Evolutionary conservation across 2,329 filamentous ascomycete species (phyloP), one percentile per base, ranked within the genome.

Genomic region (Gyromitra esculenta): DNA sequence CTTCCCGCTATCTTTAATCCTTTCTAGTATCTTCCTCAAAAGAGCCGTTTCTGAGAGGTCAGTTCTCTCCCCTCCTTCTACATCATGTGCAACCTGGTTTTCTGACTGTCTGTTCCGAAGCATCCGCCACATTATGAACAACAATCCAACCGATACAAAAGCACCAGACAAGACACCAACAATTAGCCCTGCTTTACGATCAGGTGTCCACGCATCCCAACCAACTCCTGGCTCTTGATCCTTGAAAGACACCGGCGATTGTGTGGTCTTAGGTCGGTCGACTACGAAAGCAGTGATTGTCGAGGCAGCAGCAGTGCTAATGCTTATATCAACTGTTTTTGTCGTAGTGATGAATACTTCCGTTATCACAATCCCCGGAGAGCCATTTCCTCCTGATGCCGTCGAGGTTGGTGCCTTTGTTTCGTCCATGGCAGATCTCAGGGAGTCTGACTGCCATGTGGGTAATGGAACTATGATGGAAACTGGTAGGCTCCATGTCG

Each of bases 181-280:
- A 13, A 63, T n/a, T 35, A 63, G n/a, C 11, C 66, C 57, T 2
- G 21, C 65, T 45, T 15, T 74, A 63, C 41, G 43, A 3, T 21
- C 45, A 11, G 56, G 54, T 1, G 72, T 62, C 72, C 65, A 74
- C 15, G 35, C n/a, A 25, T 57, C 3, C 68, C 68, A 56, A n/a
- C 31, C 62, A 31, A 7, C 41, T 39, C 9, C 57, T 25, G 35
- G 37, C 52, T 31, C 11, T n/a, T 2, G 15, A 25, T 1, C 5
- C 11, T 5, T 37, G 6, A 37, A 35, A 37, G 39, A n/a, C 6
- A 8, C 7, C 3, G 39, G 50, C 50, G 5, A 39, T 41, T 25
- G 18, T 18, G 13, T 68, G 4, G 13, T 18, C 15, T 37, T 25
- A 52, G 50, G 21, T 3, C 3, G 11, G 7, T 1, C 5, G 25